Evolutionary conservation across 2,329 filamentous ascomycete species (phyloP).

Genomic region (Ramularia collo-cygni): DNA sequence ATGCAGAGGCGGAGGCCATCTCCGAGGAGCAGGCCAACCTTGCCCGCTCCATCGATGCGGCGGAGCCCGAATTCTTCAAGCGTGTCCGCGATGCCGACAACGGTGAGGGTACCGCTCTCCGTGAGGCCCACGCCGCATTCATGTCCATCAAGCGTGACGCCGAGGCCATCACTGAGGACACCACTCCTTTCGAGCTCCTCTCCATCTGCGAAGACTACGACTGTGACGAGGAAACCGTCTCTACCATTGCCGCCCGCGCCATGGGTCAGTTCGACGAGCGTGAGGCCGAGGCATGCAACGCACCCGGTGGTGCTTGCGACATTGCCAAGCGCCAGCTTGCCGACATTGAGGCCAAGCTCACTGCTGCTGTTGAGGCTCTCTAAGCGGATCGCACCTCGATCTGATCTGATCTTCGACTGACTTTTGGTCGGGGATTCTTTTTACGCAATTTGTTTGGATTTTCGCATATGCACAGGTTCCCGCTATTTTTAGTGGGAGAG

Average conservation of each 20-base stretch:
- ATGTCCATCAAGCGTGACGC: slow-evolving; percentile 22
- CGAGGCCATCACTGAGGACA: slow-evolving; percentile 6
- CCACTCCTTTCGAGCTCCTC: slow-evolving; percentile 4
- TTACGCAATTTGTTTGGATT: too few relatives aligned
- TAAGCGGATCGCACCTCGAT: neutral
- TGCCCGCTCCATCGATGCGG: slow-evolving; percentile 8
- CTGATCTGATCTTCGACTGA: too few relatives aligned
- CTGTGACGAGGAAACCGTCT: slow-evolving; percentile 4
- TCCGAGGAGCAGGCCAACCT: slow-evolving; percentile 24
- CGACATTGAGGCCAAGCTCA: slow-evolving; percentile 13
- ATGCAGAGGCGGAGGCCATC: slow-evolving; percentile 31
- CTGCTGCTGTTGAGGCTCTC: slow-evolving; percentile 7
- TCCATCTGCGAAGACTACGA: slow-evolving; percentile 6
- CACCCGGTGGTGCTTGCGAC: slow-evolving; percentile 14
- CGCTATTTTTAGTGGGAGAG: too few relatives aligned
- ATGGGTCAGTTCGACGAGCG: slow-evolving; percentile 3
- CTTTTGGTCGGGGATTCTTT: too few relatives aligned
- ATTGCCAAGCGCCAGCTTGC: slow-evolving; percentile 11
- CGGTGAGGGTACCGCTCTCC: slow-evolving; percentile 22
- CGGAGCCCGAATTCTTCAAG: slow-evolving; percentile 17
- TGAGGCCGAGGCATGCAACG: slow-evolving; percentile 10
- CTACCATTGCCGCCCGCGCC: slow-evolving; percentile 3
- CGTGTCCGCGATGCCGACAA: slow-evolving; percentile 13
- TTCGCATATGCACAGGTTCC: too few relatives aligned
- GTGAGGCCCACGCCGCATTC: slow-evolving; percentile 23